These are phyloP conservation scores for Suillus americanus DNA, from an alignment of 768 basidiomycete genomes.

Conservation along the genomic window DNA sequence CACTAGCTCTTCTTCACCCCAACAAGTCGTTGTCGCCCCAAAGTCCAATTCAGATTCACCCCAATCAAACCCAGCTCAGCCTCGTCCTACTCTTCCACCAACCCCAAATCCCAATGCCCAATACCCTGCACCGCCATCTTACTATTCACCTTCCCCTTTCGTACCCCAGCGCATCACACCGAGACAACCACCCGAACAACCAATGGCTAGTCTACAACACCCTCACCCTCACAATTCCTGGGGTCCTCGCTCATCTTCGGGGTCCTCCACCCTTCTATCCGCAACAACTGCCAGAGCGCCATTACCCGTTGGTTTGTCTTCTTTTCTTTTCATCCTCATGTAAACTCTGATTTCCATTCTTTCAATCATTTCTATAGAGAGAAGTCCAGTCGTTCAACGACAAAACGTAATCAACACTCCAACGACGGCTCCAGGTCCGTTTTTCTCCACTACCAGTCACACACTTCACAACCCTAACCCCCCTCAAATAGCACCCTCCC, in stretches of 20 bases:
- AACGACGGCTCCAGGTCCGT: conserved; percentile 25
- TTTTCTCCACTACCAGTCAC: not conserved
- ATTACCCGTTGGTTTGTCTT: conserved; percentile 26
- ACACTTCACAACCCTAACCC: conserved; percentile 7
- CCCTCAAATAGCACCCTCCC: conserved; percentile 21
- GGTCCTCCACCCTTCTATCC: conserved; percentile 31
- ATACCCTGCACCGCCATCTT: conserved; percentile 32
- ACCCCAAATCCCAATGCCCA: conserved; percentile 14
- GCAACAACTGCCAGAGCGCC: conserved; percentile 16
- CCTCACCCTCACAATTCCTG: conserved; percentile 30
- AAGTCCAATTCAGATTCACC: conserved; percentile 21
- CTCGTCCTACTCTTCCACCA: conserved; percentile 11
- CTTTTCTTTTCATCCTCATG: conserved; percentile 1
- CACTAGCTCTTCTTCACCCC: conserved; percentile 30
- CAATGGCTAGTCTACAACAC: conserved; percentile 34
- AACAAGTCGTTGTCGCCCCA: conserved; percentile 28
- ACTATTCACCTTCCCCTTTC: conserved; percentile 32
- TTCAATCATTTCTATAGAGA: conserved; percentile 20
- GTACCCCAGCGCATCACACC: conserved; percentile 25
- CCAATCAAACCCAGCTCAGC: conserved; percentile 15
- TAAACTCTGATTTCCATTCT: not conserved
- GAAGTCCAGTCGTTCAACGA: conserved; percentile 30
- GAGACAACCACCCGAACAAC: conserved; percentile 23
- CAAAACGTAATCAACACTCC: conserved; percentile 21
- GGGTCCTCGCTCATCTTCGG: conserved; percentile 28